These are phyloP conservation scores for Sordariomycetes sp. DNA, from an alignment of 2,329 filamentous ascomycete species.

Conservation along the genomic window DNA sequence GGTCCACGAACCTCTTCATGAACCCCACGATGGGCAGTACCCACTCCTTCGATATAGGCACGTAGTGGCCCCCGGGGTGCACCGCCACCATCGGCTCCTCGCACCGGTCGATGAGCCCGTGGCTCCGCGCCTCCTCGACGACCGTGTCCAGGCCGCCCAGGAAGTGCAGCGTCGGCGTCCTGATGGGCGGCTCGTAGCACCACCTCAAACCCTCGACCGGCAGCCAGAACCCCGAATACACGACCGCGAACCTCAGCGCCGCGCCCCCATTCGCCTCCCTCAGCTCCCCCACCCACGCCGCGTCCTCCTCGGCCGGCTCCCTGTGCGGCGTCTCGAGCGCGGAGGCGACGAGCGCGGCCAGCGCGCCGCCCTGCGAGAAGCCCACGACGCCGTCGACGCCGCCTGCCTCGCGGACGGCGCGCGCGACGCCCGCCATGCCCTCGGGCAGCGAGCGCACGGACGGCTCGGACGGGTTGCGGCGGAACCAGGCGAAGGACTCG, in stretches of 20 bases:
- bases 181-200: constrained; percentile 60
- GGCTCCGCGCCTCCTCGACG: constrained; percentile 66
- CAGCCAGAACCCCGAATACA: constrained; percentile 69
- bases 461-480: constrained; percentile 50
- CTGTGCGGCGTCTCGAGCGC: constrained; percentile 48
- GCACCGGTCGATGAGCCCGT: constrained; percentile 56
- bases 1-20: constrained; percentile 34
- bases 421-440: constrained; percentile 54
- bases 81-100: constrained; percentile 43
- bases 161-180: constrained; percentile 71
- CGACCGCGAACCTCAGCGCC: constrained; percentile 58
- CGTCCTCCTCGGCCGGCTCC: constrained; percentile 13
- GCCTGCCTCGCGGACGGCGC: constrained; percentile 48
- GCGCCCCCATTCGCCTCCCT: constrained; percentile 35
- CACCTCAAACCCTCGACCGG: constrained; percentile 50
- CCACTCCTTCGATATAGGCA: constrained; percentile 76
- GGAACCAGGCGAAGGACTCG: constrained; percentile 76
- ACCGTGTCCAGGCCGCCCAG: constrained; percentile 79
- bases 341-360: constrained; percentile 61
- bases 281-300: constrained; percentile 31
- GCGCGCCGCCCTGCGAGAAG: constrained; percentile 70
- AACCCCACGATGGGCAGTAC: constrained; percentile 66
- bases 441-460: constrained; percentile 39
- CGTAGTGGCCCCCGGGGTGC: constrained; percentile 84
- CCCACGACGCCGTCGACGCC: constrained; percentile 71